phyloP scores from a whole-genome alignment of 306 rosid genomes.

The Elaeagnus macrophylla region DNA sequence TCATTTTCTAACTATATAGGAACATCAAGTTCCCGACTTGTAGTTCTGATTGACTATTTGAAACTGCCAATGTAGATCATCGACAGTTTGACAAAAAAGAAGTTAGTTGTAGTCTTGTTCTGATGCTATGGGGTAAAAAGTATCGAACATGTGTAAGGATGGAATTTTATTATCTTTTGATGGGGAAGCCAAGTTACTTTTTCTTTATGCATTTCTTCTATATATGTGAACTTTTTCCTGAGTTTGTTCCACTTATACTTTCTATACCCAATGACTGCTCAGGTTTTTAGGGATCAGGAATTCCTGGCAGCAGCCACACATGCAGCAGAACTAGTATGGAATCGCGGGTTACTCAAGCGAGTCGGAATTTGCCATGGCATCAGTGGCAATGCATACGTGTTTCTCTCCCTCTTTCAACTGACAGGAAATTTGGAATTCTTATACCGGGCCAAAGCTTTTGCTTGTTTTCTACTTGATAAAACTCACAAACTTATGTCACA shows the following conservation, averaged over 20 bases:
- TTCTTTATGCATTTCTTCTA: too few relatives aligned
- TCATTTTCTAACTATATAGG: not conserved
- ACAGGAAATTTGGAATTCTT: conserved; percentile 36
- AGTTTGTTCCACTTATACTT: not conserved
- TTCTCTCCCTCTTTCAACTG: conserved; percentile 54
- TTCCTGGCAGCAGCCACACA: conserved; percentile 53
- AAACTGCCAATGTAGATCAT: too few relatives aligned
- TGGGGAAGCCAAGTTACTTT: too few relatives aligned
- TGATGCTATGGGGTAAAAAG: too few relatives aligned
- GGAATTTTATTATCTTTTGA: too few relatives aligned
- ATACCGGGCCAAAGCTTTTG: conserved; percentile 61
- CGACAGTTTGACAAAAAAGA: too few relatives aligned
- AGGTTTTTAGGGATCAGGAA: conserved; percentile 52
- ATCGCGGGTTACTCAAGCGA: conserved; percentile 50
- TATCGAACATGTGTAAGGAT: too few relatives aligned
- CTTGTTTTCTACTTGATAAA: conserved; percentile 53
- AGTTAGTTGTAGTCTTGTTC: too few relatives aligned
- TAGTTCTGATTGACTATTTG: not conserved
- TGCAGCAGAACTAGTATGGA: conserved; percentile 61
- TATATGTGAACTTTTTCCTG: too few relatives aligned
- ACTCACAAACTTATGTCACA: conserved; percentile 45
- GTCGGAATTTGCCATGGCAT: conserved; percentile 68
- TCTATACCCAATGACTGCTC: not conserved
- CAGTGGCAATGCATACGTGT: conserved; percentile 59
- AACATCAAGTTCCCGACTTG: not conserved